Evolutionary conservation across 768 basidiomycete genomes (phyloP).

Genomic region (Suillus luteus): DNA sequence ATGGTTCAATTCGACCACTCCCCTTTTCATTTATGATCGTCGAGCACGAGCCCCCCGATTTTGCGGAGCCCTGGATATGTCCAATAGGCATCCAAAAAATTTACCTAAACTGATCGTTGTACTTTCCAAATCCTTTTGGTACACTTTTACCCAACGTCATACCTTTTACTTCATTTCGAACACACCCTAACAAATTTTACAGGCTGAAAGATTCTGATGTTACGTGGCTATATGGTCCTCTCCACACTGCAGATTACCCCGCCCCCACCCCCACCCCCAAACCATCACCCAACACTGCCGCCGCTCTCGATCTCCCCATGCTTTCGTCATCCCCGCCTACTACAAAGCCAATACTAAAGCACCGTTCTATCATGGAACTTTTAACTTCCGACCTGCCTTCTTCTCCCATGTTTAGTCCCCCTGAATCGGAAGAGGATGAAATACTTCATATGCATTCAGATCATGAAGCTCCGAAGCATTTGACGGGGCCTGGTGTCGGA

Average conservation of each 20-base stretch:
- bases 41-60: not conserved
- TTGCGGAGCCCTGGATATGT: slow-evolving; percentile 9
- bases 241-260: slow-evolving; percentile 92
- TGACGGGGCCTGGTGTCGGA: not conserved
- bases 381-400: slow-evolving; percentile 73
- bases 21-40: slow-evolving; percentile 16
- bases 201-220: slow-evolving; percentile 99
- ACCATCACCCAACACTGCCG: slow-evolving; percentile 39
- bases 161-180: slow-evolving; percentile 2
- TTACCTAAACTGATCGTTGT: slow-evolving; percentile 10
- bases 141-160: slow-evolving; percentile 1
- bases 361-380: slow-evolving; percentile 88
- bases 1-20: not conserved
- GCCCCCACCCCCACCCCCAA: slow-evolving; percentile 63
- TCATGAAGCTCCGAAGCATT: slow-evolving; percentile 16
- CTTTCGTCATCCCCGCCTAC: slow-evolving; percentile 34
- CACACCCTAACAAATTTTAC: slow-evolving; percentile 21
- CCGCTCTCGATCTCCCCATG: slow-evolving; percentile 39
- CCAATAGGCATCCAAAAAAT: not conserved
- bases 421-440: slow-evolving; percentile 54
- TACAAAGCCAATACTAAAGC: slow-evolving; percentile 92
- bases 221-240: slow-evolving; percentile 97
- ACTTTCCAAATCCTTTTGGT: not conserved
- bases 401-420: slow-evolving; percentile 62
- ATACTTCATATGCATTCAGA: slow-evolving; percentile 22